Evolutionary conservation across 345 rosid species (phyloP).

Genomic region (Erucastrum elatum): DNA sequence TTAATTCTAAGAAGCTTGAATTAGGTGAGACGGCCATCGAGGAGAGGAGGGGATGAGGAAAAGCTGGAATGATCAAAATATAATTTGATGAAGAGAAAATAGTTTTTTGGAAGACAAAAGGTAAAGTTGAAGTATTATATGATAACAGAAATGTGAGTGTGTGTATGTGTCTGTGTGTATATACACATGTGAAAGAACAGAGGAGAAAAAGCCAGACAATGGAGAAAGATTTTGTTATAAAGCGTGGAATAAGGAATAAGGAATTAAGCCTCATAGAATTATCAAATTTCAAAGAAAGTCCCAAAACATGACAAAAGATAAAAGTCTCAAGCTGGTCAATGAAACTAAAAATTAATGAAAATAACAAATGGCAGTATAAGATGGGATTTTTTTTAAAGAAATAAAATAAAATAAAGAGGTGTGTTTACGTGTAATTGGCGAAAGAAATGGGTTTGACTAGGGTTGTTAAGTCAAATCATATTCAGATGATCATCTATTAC

Average conservation of each 20-base stretch:
- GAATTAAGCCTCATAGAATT: conserved; percentile 20
- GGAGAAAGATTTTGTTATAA: conserved; percentile 30
- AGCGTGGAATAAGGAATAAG: conserved; percentile 39
- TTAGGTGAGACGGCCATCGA: conserved; percentile 38
- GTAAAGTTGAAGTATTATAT: conserved; percentile 40
- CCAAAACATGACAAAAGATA: conserved; percentile 11
- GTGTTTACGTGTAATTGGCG: conserved; percentile 26
- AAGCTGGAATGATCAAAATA: conserved; percentile 4
- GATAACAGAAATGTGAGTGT: conserved; percentile 35
- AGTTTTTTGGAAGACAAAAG: conserved; percentile 28
- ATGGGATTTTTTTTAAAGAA: background rate
- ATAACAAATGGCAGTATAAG: conserved; percentile 20
- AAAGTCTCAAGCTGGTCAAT: conserved; percentile 28
- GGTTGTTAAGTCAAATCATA: conserved; percentile 37
- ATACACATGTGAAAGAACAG: conserved; percentile 32
- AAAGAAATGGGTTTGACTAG: conserved; percentile 21
- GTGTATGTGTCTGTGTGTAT: conserved; percentile 22
- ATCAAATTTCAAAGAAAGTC: conserved; percentile 4
- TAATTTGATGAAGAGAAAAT: conserved; percentile 30
- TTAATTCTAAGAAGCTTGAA: conserved; percentile 59
- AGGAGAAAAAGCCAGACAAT: conserved; percentile 16
- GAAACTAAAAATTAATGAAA: conserved; percentile 18
- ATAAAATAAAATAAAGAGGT: background rate
- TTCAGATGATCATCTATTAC: conserved; percentile 22
- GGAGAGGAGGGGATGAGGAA: conserved; percentile 11